Evolutionary conservation across 2,329 filamentous ascomycete genomes (phyloP), one percentile per base, ranked within the genome.

Genomic region (Dactylonectria macrodidyma): DNA sequence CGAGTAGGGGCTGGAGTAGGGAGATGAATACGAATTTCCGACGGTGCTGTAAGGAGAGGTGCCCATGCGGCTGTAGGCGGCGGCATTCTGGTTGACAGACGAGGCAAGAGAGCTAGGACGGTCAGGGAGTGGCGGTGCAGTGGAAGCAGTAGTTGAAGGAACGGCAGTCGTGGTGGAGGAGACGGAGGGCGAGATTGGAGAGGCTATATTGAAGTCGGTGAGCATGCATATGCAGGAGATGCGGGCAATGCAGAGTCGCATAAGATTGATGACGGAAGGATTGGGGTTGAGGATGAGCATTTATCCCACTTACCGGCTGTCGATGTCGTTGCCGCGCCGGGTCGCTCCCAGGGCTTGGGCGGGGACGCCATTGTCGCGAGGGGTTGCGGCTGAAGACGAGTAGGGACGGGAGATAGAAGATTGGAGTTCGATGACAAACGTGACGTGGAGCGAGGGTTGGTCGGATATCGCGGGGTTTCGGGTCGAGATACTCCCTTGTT

Each of bases 261-360:
- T 52, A 48, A 48, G 41, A 30, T 24, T 54, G 36, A 46, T 48
- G 36, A 48, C 52, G 61, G 48, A 58, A 16, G 14, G 26, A 65
- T 54, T 30, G 66, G 38, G 33, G 56, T 48, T 48, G 33, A 59
- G 56, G 44, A 41, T 59, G 34, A 64, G 60, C 57, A 59, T 60
- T 60, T 63, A 63, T 73, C 65, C 62, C 52, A 83, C 85, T 77
- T 83, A 91, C 88, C 81, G 77, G 85, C 78, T 78, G 77, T 70
- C 55, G 78, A 78, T 73, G 83, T 79, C 72, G 84, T 78, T 74
- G 86, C 86, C 69, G 89, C 88, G 82, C 92, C 92, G 73, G 91
- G 88, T 81, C 92, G 90, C 84, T 99, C 96, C 96, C 96, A 99
- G 54, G 96, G 96, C 84, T 99, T 99, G 63, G 96, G 96, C 79